These are phyloP conservation scores for Dendrobium catenatum DNA, from an alignment of 106 monocot species.

Conservation along the genomic window DNA sequence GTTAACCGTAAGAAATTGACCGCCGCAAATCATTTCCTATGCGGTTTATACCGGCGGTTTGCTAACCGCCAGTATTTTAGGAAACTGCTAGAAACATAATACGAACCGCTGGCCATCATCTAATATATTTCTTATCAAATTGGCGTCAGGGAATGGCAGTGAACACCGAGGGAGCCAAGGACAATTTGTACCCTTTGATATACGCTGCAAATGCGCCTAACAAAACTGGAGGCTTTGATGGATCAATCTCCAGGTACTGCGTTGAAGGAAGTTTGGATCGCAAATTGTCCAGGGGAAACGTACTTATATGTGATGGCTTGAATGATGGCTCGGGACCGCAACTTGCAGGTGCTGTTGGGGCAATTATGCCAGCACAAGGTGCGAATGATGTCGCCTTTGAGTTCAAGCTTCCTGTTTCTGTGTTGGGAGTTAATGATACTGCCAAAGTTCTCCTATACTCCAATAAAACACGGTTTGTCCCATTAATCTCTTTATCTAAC, in stretches of 20 bases:
- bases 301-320: slow-evolving; percentile 17
- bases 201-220: slow-evolving; percentile 18
- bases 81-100: no score
- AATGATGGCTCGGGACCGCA: slow-evolving; percentile 5
- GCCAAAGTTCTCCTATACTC: slow-evolving; percentile 15
- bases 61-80: no score
- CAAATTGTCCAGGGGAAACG: slow-evolving; percentile 16
- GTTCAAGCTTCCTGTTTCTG: slow-evolving; percentile 9
- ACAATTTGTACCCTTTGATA: slow-evolving; percentile 11
- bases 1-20: no score
- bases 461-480: not conserved
- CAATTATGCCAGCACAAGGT: slow-evolving; percentile 9
- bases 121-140: not conserved
- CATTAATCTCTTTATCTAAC: not conserved
- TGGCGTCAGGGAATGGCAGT: slow-evolving; percentile 13
- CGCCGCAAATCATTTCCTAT: no score
- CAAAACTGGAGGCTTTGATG: no score
- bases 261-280: slow-evolving; percentile 3
- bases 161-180: not conserved
- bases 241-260: slow-evolving; percentile 15
- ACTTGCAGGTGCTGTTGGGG: slow-evolving; percentile 15
- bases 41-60: no score
- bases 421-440: not conserved
- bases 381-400: slow-evolving; percentile 13
- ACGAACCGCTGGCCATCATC: not conserved